Conservation (phyloP, 1,284 basidiomycete genomes). For the Cutaneotrichosporon dermatis region DNA sequence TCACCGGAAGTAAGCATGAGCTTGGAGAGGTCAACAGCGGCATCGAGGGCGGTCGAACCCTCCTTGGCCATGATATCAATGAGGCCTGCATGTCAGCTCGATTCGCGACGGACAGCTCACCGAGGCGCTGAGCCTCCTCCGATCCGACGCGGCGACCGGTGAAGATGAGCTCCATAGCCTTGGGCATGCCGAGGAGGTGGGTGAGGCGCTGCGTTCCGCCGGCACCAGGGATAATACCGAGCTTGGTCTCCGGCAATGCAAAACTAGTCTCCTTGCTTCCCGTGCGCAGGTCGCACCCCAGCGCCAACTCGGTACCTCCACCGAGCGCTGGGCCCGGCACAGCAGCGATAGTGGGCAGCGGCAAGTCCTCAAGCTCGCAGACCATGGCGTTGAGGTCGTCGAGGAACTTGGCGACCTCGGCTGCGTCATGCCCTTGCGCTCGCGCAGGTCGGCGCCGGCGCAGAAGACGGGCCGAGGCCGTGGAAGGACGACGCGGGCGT, state of each 20-base stretch:
- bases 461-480: constrained; percentile 76
- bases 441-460: constrained; percentile 84
- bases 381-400: constrained; percentile 68
- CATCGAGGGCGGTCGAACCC: constrained; percentile 28
- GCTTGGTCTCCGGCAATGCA: constrained; percentile 73
- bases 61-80: constrained; percentile 57
- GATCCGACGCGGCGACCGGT: constrained; percentile 65
- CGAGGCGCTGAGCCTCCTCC: constrained; percentile 67
- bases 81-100: constrained; percentile 44
- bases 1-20: constrained; percentile 38
- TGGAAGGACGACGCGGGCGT: constrained; percentile 71
- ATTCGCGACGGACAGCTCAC: constrained; percentile 49
- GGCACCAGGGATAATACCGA: constrained; percentile 92
- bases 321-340: constrained; percentile 91
- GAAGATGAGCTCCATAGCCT: constrained; percentile 83
- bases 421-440: constrained; percentile 74
- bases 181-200: constrained; percentile 71
- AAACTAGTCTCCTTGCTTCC: constrained; percentile 64
- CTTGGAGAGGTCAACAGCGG: constrained; percentile 27
- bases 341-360: constrained; percentile 84
- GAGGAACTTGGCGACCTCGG: constrained; percentile 73
- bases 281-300: constrained; percentile 83
- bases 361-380: constrained; percentile 68
- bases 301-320: constrained; percentile 78
- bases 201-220: constrained; percentile 86